Evolutionary conservation across 306 rosid genomes (phyloP), one percentile per base, ranked within the genome.

Genomic region (Quercus gilva): DNA sequence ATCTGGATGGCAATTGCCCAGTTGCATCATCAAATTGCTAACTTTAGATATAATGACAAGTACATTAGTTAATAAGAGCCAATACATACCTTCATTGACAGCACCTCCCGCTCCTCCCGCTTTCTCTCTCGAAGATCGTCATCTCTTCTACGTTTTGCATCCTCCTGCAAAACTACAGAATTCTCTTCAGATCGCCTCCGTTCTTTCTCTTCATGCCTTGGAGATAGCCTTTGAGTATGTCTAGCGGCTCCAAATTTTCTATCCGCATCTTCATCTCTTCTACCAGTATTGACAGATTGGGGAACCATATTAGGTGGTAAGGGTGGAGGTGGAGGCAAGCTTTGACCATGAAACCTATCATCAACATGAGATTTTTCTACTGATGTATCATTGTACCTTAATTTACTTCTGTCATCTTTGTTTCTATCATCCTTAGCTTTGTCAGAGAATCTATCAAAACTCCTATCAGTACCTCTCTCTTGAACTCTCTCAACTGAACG

Each of bases 291-390:
- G 65, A 95, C 84, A 84, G 98, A 95, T 76, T 95, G 99, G 79
- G 98, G 99, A 83, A 91, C 91, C 89, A 93, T 10, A 79, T 95
- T 91, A 53, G 97, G 98, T 59, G 99, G 99, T 81, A 95, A 83
- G 76, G 99, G 99, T 26, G 99, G 99, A 23, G 99, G 99, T 1
- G 99, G 99, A 65, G 99, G 99, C 91, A 95, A 86, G 87, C 83
- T 88, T 88, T 95, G 99, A 60, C 93, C 97, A 64, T 93, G 96
- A 88, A 91, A 91, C 55, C 97, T 96, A 71, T 91, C 99, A 69
- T 95, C 99, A 43, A 59, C 59, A 63, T 90, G 97, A 85, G 97
- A 88, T 83, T 93, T 95, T 49, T 95, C 99, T 8, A 56, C 33
- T 33, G 91, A 56, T 69, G 77, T 29, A 82, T 95, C 99, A 76